Evolutionary conservation across 441 rosid genomes (phyloP).

Genomic region (Eugenia klotzschiana): DNA sequence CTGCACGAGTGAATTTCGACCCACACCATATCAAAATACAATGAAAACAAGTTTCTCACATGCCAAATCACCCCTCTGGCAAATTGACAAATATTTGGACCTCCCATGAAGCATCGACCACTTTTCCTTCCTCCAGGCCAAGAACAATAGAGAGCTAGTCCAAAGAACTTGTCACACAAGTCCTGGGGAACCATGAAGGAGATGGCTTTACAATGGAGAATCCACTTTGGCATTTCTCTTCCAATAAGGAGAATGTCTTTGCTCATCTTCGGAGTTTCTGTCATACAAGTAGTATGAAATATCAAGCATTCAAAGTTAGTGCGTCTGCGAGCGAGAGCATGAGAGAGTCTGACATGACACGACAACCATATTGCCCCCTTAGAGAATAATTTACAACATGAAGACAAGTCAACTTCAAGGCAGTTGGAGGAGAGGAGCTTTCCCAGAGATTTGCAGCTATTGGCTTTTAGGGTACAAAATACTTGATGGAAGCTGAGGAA

Average conservation of each 20-base stretch:
- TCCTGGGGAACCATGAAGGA: not conserved
- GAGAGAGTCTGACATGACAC: not conserved
- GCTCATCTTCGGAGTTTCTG: rapidly evolving
- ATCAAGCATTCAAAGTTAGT: not conserved
- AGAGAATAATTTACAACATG: not conserved
- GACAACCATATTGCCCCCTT: rapidly evolving
- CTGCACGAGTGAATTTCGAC: too few relatives aligned
- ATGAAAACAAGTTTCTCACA: too few relatives aligned
- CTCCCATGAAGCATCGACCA: not conserved
- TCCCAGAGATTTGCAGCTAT: not conserved
- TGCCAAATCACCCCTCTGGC: too few relatives aligned
- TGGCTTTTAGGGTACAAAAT: rapidly evolving
- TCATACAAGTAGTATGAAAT: not conserved
- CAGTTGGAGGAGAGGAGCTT: not conserved
- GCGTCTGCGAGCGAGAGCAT: not conserved
- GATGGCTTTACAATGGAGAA: not conserved
- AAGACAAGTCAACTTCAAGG: not conserved
- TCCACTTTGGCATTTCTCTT: not conserved
- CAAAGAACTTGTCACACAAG: not conserved
- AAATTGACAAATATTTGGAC: not conserved
- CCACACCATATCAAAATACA: too few relatives aligned
- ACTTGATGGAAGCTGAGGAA: not conserved
- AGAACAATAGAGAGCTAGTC: not conserved
- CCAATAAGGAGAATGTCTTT: not conserved
- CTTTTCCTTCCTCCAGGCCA: not conserved